Evolutionary conservation across 768 basidiomycete genomes (phyloP).

Genomic region (Holtermanniella nyarrowii): DNA sequence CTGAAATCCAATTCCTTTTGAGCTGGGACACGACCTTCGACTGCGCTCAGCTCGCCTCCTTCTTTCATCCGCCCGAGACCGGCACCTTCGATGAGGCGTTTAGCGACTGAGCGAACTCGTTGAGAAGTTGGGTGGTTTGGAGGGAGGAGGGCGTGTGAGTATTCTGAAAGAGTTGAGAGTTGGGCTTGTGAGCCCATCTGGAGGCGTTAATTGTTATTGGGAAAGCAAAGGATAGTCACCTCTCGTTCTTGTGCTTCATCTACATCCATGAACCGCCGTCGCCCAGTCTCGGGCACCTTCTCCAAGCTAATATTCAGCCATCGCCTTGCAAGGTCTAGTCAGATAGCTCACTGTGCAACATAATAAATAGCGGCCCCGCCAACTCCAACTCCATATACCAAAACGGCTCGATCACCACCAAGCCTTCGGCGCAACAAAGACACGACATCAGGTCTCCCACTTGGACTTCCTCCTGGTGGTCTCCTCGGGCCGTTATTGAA

Average conservation of each 20-base stretch:
- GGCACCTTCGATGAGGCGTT: constrained; percentile 58
- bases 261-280: constrained; percentile 81
- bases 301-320: constrained; percentile 53
- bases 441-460: constrained; percentile 10
- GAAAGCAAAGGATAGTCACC: constrained; percentile 45
- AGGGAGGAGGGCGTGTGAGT: constrained; percentile 52
- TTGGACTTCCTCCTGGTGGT: constrained; percentile 7
- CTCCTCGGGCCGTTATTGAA: no score
- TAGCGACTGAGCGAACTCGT: constrained; percentile 61
- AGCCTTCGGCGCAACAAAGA: constrained; percentile 19
- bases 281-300: constrained; percentile 70
- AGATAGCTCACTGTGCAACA: constrained; percentile 29
- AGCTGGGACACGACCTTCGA: constrained; percentile 26
- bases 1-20: constrained; percentile 8
- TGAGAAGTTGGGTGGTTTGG: constrained; percentile 54
- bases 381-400: constrained; percentile 27
- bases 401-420: constrained; percentile 34
- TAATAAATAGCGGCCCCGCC: constrained; percentile 33
- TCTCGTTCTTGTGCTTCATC: constrained; percentile 51
- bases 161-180: constrained; percentile 49
- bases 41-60: constrained; percentile 23
- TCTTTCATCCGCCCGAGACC: constrained; percentile 56
- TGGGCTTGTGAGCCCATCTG: constrained; percentile 32
- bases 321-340: not conserved
- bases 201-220: constrained; percentile 41